Percentiles rank a stretch among this genome's conserved stretches.
Conservation (phyloP, 352 stramenopile species). For the Globisporangium ultimum region DNA sequence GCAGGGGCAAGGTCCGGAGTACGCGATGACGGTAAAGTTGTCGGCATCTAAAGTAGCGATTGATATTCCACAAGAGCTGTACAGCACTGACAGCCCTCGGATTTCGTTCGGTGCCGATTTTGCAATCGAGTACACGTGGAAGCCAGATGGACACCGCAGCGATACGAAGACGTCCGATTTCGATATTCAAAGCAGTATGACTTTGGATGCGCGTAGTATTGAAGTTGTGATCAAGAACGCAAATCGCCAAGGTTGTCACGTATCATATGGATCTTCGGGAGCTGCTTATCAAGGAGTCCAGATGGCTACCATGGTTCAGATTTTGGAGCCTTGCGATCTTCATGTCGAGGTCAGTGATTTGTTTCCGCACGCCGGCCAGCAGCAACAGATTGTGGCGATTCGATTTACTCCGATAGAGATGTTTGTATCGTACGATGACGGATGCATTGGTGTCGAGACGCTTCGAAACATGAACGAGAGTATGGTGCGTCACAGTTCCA, state of each 20-base stretch:
- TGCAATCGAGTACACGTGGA: conserved; percentile 47
- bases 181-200: conserved; percentile 68
- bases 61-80: conserved; percentile 52
- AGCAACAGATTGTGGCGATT: conserved; percentile 73
- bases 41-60: conserved; percentile 47
- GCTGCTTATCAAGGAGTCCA: conserved; percentile 12
- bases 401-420: conserved; percentile 75
- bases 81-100: conserved; percentile 31
- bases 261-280: conserved; percentile 23
- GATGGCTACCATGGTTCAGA: conserved; percentile 50
- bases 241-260: conserved; percentile 60
- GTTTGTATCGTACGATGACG: conserved; percentile 80
- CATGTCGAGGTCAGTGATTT: conserved; percentile 66
- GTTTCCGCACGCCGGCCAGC: conserved; percentile 56
- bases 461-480: conserved; percentile 37
- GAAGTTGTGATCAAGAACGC: conserved; percentile 64
- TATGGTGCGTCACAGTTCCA: conserved; percentile 18
- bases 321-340: conserved; percentile 74
- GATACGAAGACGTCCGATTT: conserved; percentile 29
- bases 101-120: conserved; percentile 62
- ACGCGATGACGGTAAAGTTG: conserved; percentile 44
- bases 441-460: conserved; percentile 45
- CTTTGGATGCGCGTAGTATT: conserved; percentile 57
- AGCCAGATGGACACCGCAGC: conserved; percentile 22
- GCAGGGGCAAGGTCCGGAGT: conserved; percentile 36